phyloP scores from a whole-genome alignment of 2,329 filamentous ascomycete species.

The Aspergillus nomiae region DNA sequence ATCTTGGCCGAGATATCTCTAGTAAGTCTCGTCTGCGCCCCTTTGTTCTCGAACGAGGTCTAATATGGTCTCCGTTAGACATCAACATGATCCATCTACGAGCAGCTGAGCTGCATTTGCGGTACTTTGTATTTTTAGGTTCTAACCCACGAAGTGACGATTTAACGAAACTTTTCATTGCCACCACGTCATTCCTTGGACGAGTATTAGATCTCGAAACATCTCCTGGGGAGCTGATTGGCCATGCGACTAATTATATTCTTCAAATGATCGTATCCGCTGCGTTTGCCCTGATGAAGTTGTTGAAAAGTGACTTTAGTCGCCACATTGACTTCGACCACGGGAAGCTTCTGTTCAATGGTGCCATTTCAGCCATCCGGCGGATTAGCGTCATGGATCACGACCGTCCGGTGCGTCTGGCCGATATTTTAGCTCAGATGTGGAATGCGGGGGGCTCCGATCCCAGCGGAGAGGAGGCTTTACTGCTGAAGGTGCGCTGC shows the following conservation, averaged over 20 bases:
- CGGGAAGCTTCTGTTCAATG: slow-evolving; percentile 58
- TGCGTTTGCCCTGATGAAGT: slow-evolving; percentile 64
- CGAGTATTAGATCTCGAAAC: slow-evolving; percentile 47
- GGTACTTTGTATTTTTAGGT: slow-evolving; percentile 50
- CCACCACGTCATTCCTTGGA: slow-evolving; percentile 49
- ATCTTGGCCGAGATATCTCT: slow-evolving; percentile 44
- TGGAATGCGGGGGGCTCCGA: slow-evolving; percentile 55
- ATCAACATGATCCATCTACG: slow-evolving; percentile 51
- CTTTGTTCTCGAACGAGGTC: background rate
- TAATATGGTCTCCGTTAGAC: slow-evolving; percentile 24
- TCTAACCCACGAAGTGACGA: slow-evolving; percentile 47
- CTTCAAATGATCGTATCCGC: slow-evolving; percentile 67
- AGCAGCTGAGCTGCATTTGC: slow-evolving; percentile 47
- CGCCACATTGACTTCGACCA: slow-evolving; percentile 56
- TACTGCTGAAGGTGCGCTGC: slow-evolving; percentile 64
- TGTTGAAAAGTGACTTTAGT: slow-evolving; percentile 65
- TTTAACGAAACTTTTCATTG: slow-evolving; percentile 45
- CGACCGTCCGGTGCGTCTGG: slow-evolving; percentile 63
- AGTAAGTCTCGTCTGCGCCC: slow-evolving; percentile 21
- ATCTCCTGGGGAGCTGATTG: slow-evolving; percentile 50
- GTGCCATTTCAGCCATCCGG: slow-evolving; percentile 59
- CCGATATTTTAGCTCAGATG: slow-evolving; percentile 65
- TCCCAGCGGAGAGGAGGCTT: slow-evolving; percentile 36
- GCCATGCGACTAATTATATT: slow-evolving; percentile 62
- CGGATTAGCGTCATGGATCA: slow-evolving; percentile 63